Evolutionary conservation across 495 filamentous ascomycete species (phyloP).

Genomic region (Aspergillus ostianus): DNA sequence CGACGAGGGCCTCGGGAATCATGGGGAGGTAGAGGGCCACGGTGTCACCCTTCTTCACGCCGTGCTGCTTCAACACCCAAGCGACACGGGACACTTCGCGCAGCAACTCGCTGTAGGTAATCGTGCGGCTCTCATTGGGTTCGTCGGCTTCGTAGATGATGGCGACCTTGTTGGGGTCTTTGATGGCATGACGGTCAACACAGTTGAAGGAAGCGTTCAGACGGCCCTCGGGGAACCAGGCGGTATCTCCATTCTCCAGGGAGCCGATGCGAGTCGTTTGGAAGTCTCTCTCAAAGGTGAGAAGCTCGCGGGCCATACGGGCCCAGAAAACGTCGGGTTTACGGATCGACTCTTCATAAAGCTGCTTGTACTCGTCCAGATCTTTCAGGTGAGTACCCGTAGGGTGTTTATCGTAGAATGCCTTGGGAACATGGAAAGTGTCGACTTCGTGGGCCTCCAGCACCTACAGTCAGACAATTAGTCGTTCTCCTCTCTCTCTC

Average conservation of each 20-base stretch:
- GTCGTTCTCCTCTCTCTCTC: conserved; percentile 2
- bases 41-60: conserved; percentile 95
- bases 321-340: conserved; percentile 92
- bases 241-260: conserved; percentile 76
- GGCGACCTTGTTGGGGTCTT: conserved; percentile 85
- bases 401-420: conserved; percentile 68
- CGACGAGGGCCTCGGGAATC: conserved; percentile 92
- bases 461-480: conserved; percentile 30
- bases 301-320: conserved; percentile 77
- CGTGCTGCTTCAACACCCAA: conserved; percentile 86
- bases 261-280: conserved; percentile 82
- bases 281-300: conserved; percentile 90
- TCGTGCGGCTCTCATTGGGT: conserved; percentile 76
- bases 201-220: conserved; percentile 98
- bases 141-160: conserved; percentile 99
- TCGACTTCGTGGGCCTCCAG: conserved; percentile 82
- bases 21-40: conserved; percentile 98
- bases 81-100: conserved; percentile 86
- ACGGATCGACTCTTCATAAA: conserved; percentile 96
- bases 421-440: conserved; percentile 70
- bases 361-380: conserved; percentile 82
- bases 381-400: conserved; percentile 63
- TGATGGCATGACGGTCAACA: conserved; percentile 92
- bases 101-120: conserved; percentile 92
- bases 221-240: conserved; percentile 93